Conservation (phyloP, 1,284 basidiomycete species). For the Leccinum angustisporum region DNA sequence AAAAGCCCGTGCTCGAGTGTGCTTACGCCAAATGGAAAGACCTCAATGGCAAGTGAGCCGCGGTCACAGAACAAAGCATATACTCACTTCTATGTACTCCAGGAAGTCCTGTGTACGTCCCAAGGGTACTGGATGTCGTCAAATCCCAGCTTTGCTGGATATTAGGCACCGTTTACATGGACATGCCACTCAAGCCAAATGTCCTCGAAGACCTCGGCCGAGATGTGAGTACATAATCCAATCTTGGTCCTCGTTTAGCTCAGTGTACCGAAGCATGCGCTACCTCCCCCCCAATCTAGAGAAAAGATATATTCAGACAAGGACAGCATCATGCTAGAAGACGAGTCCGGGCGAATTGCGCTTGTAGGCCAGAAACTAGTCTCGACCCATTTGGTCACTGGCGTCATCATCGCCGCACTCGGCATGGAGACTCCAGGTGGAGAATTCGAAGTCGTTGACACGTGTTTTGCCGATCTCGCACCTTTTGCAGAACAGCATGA, state of each 20-base stretch:
- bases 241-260: conserved; percentile 2
- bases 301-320: conserved; percentile 76
- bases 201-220: conserved; percentile 92
- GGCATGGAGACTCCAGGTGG: conserved; percentile 88
- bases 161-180: conserved; percentile 94
- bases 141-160: conserved; percentile 88
- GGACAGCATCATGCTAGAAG: conserved; percentile 89
- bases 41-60: conserved; percentile 34
- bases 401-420: conserved; percentile 86
- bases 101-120: conserved; percentile 76
- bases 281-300: conserved; percentile 78
- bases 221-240: conserved; percentile 62
- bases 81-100: conserved; percentile 12
- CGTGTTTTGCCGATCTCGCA: conserved; percentile 83
- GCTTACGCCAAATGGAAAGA: conserved; percentile 69
- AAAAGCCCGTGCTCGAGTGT: conserved; percentile 59
- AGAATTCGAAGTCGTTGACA: conserved; percentile 93
- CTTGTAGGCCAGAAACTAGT: conserved; percentile 74
- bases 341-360: conserved; percentile 90
- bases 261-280: conserved; percentile 65
- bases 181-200: conserved; percentile 98
- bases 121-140: conserved; percentile 86
- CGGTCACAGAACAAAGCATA: conserved; percentile 1
- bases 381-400: conserved; percentile 74
- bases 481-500: conserved; percentile 38